Percentiles rank a stretch among this genome's conserved stretches.
Evolutionary conservation across 805 yeast species (phyloP).

Genomic region (Kregervanrija fluxuum): DNA sequence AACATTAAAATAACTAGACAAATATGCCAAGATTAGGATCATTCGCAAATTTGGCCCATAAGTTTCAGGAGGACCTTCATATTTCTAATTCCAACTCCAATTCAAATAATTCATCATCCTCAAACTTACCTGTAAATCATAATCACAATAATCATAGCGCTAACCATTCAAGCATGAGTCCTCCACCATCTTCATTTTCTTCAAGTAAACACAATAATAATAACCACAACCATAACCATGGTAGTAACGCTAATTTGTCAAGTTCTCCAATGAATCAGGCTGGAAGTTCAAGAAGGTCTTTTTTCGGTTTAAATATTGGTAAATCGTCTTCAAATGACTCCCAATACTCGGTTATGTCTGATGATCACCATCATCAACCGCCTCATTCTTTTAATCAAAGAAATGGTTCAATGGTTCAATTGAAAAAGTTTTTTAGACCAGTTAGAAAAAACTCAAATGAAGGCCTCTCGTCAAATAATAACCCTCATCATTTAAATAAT

Average conservation of each 20-base stretch:
- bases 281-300: conserved; percentile 21
- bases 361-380: conserved; percentile 18
- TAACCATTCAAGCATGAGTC: not conserved
- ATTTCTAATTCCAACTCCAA: too few species aligned
- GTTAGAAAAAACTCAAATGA: conserved; percentile 24
- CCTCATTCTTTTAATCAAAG: conserved; percentile 9
- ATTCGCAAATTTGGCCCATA: conserved; percentile 19
- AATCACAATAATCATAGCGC: not conserved
- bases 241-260: conserved; percentile 4
- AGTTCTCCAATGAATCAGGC: conserved; percentile 14
- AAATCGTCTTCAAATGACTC: conserved; percentile 26
- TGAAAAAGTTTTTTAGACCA: conserved; percentile 68
- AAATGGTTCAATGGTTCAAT: conserved; percentile 46
- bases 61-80: conserved; percentile 17
- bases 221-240: not conserved
- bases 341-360: conserved; percentile 18
- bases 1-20: not conserved
- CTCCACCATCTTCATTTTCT: too few species aligned
- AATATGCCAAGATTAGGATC: conserved; percentile 25
- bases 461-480: conserved; percentile 15
- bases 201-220: too few species aligned
- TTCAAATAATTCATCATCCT: too few species aligned
- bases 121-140: too few species aligned
- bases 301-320: conserved; percentile 24
- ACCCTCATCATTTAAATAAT: not conserved